Evolutionary conservation across 768 basidiomycete species (phyloP).

Genomic region (Russula lepida): DNA sequence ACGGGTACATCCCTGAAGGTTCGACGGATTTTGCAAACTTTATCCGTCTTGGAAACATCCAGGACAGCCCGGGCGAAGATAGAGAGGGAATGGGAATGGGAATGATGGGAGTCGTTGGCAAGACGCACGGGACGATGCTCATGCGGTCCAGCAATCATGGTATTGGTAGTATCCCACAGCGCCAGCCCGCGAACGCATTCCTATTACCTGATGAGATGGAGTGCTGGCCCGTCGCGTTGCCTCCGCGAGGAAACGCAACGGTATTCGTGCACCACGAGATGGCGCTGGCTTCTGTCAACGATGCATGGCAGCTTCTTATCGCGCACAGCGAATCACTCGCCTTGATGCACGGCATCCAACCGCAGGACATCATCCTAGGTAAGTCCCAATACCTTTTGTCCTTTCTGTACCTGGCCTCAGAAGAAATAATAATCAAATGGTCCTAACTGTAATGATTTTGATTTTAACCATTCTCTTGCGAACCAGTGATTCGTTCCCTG

Average conservation of each 20-base stretch:
- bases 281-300: slow-evolving; percentile 11
- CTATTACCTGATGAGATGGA: slow-evolving; percentile 11
- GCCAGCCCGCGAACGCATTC: slow-evolving; percentile 6
- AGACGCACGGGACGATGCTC: slow-evolving; percentile 14
- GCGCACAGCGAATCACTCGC: slow-evolving; percentile 8
- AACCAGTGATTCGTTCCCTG: slow-evolving; percentile 13
- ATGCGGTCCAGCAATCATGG: not conserved
- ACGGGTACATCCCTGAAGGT: slow-evolving; percentile 10
- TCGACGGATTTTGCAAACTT: slow-evolving; percentile 15
- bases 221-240: slow-evolving; percentile 16
- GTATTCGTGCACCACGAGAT: slow-evolving; percentile 12
- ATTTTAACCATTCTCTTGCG: not conserved
- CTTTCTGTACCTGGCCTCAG: not conserved
- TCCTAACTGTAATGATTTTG: not conserved
- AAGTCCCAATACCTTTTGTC: not conserved
- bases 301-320: slow-evolving; percentile 14
- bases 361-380: slow-evolving; percentile 16
- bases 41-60: slow-evolving; percentile 15
- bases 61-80: not conserved
- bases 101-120: slow-evolving; percentile 3
- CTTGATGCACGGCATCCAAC: slow-evolving; percentile 7
- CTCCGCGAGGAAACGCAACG: slow-evolving; percentile 8
- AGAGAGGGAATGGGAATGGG: not conserved
- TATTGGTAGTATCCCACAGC: slow-evolving; percentile 2
- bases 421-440: too few species aligned